Evolutionary conservation across 2,329 filamentous ascomycete species (phyloP).

Genomic region (Fusarium tupiense): DNA sequence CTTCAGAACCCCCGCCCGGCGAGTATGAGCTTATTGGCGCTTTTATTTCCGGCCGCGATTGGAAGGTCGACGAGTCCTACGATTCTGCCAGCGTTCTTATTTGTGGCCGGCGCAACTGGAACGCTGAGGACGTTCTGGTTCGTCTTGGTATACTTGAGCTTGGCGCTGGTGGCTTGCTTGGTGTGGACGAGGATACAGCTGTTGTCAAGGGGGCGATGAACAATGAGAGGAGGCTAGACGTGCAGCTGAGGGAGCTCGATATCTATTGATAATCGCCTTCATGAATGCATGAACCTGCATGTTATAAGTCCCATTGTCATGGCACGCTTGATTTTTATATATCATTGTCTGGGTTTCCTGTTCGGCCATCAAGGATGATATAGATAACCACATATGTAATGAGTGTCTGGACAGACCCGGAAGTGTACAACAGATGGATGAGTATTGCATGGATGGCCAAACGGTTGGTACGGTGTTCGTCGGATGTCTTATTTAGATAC

Average conservation of each 20-base stretch:
- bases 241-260: constrained; percentile 48
- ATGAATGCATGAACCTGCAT: not conserved
- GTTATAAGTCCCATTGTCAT: not conserved
- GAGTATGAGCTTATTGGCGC: constrained; percentile 42
- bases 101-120: constrained; percentile 44
- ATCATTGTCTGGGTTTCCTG: not conserved
- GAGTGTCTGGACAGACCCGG: constrained; percentile 28
- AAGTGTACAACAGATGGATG: constrained; percentile 9
- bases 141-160: constrained; percentile 47
- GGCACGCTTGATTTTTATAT: not conserved
- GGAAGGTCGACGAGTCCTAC: constrained; percentile 41
- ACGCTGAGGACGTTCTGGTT: constrained; percentile 42
- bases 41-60: constrained; percentile 46
- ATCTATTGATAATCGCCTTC: constrained; percentile 43
- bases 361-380: not conserved
- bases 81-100: constrained; percentile 45
- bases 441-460: constrained; percentile 17
- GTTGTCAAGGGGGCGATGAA: constrained; percentile 44
- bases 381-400: constrained; percentile 31
- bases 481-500: constrained; percentile 38
- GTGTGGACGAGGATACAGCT: constrained; percentile 37
- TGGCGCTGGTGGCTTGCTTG: constrained; percentile 40
- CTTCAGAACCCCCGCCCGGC: constrained; percentile 36
- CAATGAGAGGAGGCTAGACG: constrained; percentile 41
- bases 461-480: constrained; percentile 28